A percentile compares a stretch with the other conserved stretches of the same genome.
These are phyloP conservation scores for Candida glucosophila DNA, from an alignment of 1,139 yeast genomes.

Conservation along the genomic window DNA sequence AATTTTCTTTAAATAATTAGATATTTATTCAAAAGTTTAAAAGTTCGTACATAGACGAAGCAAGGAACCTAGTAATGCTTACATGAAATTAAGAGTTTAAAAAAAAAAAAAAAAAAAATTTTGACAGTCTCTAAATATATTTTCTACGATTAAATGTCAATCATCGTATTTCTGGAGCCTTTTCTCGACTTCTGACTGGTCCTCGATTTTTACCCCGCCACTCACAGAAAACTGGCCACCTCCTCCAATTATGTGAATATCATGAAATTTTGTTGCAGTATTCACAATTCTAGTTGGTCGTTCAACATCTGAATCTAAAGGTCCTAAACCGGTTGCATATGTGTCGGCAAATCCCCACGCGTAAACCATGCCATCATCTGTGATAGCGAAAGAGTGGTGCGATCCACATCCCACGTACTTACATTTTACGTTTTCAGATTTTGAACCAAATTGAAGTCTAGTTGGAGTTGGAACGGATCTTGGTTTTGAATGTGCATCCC, in stretches of 20 bases:
- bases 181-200: constrained; percentile 52
- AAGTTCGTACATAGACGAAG: no score
- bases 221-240: constrained; percentile 94
- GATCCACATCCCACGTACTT: constrained; percentile 75
- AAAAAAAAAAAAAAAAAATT: constrained; percentile 1
- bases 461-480: constrained; percentile 89
- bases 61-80: no score
- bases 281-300: constrained; percentile 79
- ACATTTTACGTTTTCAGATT: constrained; percentile 29
- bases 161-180: constrained; percentile 46
- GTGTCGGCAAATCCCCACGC: constrained; percentile 99
- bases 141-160: constrained; percentile 15
- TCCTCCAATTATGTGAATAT: constrained; percentile 66
- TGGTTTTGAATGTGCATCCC: constrained; percentile 71
- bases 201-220: constrained; percentile 64
- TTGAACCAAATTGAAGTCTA: constrained; percentile 31
- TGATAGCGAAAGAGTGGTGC: constrained; percentile 84
- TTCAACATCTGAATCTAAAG: constrained; percentile 82
- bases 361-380: constrained; percentile 76
- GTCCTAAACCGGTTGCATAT: constrained; percentile 92
- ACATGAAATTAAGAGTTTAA: not conserved
- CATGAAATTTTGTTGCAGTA: constrained; percentile 80
- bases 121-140: constrained; percentile 1
- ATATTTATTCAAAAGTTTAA: no score
- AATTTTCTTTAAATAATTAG: no score